A percentile compares a stretch with the other conserved stretches of the same genome.
These are phyloP conservation scores for Huntiella moniliformis DNA, from an alignment of 2,329 filamentous ascomycete species.

Conservation along the genomic window DNA sequence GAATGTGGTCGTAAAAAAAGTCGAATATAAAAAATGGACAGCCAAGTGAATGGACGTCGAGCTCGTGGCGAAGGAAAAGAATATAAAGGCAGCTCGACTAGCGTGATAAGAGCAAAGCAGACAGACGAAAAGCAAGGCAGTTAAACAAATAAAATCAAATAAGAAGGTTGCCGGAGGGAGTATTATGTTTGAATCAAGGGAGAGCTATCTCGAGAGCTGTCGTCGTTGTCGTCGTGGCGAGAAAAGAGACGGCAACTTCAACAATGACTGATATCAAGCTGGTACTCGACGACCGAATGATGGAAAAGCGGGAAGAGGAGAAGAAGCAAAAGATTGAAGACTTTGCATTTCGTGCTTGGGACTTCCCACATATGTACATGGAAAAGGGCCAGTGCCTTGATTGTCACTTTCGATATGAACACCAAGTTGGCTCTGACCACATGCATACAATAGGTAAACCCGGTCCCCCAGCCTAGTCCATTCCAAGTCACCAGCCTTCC, in stretches of 20 bases:
- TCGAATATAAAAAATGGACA: background rate
- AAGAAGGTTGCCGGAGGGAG: background rate
- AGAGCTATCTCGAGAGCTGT: background rate
- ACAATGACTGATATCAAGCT: background rate
- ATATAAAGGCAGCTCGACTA: conserved; percentile 6
- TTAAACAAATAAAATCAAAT: background rate
- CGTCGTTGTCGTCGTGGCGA: background rate
- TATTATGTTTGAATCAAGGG: background rate
- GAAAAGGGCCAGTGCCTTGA: too few relatives aligned
- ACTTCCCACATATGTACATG: too few relatives aligned
- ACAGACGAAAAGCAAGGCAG: conserved; percentile 2
- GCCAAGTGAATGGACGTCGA: conserved; percentile 11
- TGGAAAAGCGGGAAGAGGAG: background rate
- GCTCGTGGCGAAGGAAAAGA: background rate
- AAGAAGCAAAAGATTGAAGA: background rate
- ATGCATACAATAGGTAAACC: background rate
- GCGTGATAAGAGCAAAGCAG: background rate
- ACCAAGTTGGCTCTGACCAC: background rate
- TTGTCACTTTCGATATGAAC: too few relatives aligned
- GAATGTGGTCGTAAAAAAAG: conserved; percentile 1
- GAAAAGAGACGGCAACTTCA: background rate
- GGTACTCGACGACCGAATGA: background rate
- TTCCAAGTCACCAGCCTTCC: conserved; percentile 3
- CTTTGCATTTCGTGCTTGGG: too few relatives aligned
- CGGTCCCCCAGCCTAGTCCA: conserved; percentile 5